Evolutionary conservation across 2,329 filamentous ascomycete genomes (phyloP).

Genomic region (Ilyonectria robusta): DNA sequence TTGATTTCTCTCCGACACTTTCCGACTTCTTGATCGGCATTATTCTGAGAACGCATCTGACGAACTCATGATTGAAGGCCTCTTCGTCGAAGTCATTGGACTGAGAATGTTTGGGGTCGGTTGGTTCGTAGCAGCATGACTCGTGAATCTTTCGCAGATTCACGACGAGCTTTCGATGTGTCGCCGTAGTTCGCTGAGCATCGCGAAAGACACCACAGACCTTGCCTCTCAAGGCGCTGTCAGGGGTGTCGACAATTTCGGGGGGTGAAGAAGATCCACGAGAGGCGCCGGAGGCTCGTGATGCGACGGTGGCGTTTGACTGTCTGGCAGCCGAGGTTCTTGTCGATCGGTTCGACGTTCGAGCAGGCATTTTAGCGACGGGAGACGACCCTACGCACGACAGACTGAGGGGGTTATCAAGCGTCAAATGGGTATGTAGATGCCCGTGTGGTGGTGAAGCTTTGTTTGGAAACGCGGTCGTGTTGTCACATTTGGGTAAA

Average conservation of each 20-base stretch:
- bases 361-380: slow-evolving; percentile 62
- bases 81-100: slow-evolving; percentile 83
- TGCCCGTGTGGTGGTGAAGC: slow-evolving; percentile 32
- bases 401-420: slow-evolving; percentile 19
- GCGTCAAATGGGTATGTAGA: slow-evolving; percentile 12
- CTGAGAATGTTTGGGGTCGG: slow-evolving; percentile 64
- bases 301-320: slow-evolving; percentile 24
- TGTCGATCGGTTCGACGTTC: slow-evolving; percentile 62
- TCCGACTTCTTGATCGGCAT: slow-evolving; percentile 95
- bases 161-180: slow-evolving; percentile 90
- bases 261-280: slow-evolving; percentile 68
- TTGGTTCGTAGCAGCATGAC: slow-evolving; percentile 79
- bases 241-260: slow-evolving; percentile 82
- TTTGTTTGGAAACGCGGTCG: slow-evolving; percentile 50
- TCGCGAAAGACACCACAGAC: slow-evolving; percentile 82
- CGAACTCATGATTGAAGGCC: slow-evolving; percentile 89
- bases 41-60: slow-evolving; percentile 84
- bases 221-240: slow-evolving; percentile 79
- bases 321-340: slow-evolving; percentile 57
- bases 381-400: slow-evolving; percentile 23
- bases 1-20: slow-evolving; percentile 84
- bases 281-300: slow-evolving; percentile 63
- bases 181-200: slow-evolving; percentile 90
- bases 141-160: slow-evolving; percentile 93
- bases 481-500: slow-evolving; percentile 48